Conservation (phyloP, 1,284 basidiomycete species). For the Tremellales sp. region DNA sequence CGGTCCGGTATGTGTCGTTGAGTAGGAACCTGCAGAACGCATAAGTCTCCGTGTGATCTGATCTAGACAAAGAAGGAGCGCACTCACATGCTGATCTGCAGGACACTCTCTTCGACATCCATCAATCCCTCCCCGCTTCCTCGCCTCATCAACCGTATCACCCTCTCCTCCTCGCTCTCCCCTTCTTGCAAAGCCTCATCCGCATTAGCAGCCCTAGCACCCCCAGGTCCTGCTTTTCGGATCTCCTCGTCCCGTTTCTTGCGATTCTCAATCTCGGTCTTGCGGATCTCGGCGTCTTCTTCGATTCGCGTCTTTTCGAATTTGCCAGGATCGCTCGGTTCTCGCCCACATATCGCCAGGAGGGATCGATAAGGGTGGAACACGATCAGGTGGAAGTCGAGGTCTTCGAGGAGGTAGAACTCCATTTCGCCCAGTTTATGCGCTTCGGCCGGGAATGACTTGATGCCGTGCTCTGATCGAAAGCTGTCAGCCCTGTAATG, state of each 20-base stretch:
- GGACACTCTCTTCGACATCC: conserved; percentile 51
- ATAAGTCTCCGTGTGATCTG: neutral
- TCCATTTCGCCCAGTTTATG: conserved; percentile 97
- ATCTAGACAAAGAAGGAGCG: neutral
- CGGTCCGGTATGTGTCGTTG: conserved; percentile 91
- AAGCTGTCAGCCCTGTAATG: neutral
- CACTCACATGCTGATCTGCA: conserved; percentile 52
- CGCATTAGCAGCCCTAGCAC: neutral
- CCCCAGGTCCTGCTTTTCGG: conserved; percentile 12
- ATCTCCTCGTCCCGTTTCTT: conserved; percentile 31
- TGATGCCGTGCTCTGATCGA: conserved; percentile 59
- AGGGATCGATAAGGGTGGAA: conserved; percentile 93
- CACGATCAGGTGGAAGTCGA: conserved; percentile 89
- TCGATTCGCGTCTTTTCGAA: conserved; percentile 35
- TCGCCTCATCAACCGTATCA: conserved; percentile 39
- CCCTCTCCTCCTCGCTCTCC: conserved; percentile 35
- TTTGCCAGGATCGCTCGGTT: conserved; percentile 43
- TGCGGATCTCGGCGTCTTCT: conserved; percentile 39
- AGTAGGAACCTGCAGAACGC: conserved; percentile 73
- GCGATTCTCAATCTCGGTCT: conserved; percentile 22
- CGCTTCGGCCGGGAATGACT: conserved; percentile 76
- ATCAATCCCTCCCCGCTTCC: conserved; percentile 46
- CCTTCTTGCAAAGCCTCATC: conserved; percentile 14
- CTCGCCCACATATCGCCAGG: conserved; percentile 63
- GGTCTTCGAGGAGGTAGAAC: conserved; percentile 93